Percentiles rank a stretch among this genome's conserved stretches.
Conservation (phyloP, 2,329 filamentous ascomycete genomes). For the Alternaria consortialis region DNA sequence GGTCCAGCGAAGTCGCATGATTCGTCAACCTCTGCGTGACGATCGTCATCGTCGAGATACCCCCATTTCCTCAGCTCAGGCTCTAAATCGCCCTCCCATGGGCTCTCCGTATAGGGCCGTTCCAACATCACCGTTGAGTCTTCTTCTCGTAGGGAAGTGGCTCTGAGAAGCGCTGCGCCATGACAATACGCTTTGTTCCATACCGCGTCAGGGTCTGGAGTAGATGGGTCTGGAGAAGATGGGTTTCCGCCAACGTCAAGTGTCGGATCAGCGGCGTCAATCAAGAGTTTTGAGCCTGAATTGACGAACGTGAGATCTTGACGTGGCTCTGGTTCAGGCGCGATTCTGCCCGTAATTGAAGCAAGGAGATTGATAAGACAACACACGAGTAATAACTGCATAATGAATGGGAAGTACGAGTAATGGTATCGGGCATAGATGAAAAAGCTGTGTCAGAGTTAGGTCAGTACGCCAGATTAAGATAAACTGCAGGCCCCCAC, state of each 20-base stretch:
- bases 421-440: not conserved
- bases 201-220: not conserved
- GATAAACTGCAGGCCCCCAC: not conserved
- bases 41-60: constrained; percentile 8
- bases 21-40: not conserved
- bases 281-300: not conserved
- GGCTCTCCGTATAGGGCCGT: constrained; percentile 12
- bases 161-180: constrained; percentile 12
- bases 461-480: not conserved
- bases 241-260: not conserved
- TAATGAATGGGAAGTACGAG: not conserved
- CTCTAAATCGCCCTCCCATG: constrained; percentile 14
- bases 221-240: not conserved
- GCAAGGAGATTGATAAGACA: not conserved
- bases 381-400: not conserved
- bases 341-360: not conserved
- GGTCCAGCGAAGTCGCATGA: constrained; percentile 15
- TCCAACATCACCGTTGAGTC: constrained; percentile 6
- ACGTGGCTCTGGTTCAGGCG: not conserved
- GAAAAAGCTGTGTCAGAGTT: not conserved
- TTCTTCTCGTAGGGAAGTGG: constrained; percentile 11
- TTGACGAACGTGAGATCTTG: not conserved
- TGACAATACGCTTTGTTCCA: constrained; percentile 15
- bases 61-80: constrained; percentile 18
- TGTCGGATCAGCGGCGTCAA: not conserved